Conservation (phyloP, 1,139 yeast species). For the Yamadazyma triangularis region DNA sequence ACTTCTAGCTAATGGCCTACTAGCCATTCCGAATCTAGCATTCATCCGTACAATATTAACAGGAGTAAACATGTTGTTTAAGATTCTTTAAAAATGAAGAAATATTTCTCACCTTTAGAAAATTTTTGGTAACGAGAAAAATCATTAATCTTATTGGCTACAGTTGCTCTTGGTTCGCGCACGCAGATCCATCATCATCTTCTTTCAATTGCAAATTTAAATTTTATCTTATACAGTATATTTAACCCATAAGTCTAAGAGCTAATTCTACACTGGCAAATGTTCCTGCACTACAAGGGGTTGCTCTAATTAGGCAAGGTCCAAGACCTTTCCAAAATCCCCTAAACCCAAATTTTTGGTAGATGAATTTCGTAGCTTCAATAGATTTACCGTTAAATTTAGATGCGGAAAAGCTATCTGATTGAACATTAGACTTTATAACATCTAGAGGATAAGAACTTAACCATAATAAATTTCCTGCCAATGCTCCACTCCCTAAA, state of each 20-base stretch:
- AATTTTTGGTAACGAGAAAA: constrained; percentile 9
- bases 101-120: too few species aligned
- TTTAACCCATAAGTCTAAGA: constrained; percentile 48
- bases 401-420: constrained; percentile 53
- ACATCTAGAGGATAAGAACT: constrained; percentile 71
- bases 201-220: too few species aligned
- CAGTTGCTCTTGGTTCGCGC: too few species aligned
- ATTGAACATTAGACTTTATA: constrained; percentile 64
- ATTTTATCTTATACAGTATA: too few species aligned
- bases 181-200: too few species aligned
- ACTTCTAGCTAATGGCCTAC: constrained; percentile 4
- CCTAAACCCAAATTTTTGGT: constrained; percentile 39
- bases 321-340: constrained; percentile 73
- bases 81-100: too few species aligned
- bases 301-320: constrained; percentile 66
- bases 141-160: constrained; percentile 11
- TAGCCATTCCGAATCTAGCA: too few species aligned
- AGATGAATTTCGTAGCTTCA: constrained; percentile 46
- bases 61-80: too few species aligned
- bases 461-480: constrained; percentile 73
- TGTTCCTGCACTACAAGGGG: constrained; percentile 74
- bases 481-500: constrained; percentile 59
- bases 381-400: constrained; percentile 42
- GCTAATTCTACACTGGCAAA: constrained; percentile 76
- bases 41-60: too few species aligned